Evolutionary conservation across 1,284 basidiomycete genomes (phyloP).

Genomic region (Malassezia furfur): DNA sequence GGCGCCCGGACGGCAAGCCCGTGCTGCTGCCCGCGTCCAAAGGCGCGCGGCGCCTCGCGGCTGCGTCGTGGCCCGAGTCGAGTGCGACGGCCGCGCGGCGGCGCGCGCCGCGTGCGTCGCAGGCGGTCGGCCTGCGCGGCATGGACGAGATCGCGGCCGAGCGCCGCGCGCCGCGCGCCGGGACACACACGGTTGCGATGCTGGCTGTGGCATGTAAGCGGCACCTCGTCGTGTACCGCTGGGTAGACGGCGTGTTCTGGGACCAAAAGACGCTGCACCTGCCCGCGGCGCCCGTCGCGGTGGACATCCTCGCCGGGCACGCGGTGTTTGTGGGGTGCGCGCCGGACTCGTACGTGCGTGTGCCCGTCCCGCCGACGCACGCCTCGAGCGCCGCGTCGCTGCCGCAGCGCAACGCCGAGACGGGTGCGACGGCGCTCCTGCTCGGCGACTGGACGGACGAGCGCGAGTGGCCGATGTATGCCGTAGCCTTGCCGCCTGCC

Average conservation of each 20-base stretch:
- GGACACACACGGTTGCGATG: slow-evolving; percentile 54
- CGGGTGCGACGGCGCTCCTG: neutral
- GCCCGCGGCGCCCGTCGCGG: slow-evolving; percentile 71
- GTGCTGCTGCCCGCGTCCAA: neutral
- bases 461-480: slow-evolving; percentile 8
- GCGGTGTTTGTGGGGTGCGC: slow-evolving; percentile 6
- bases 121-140: slow-evolving; percentile 13
- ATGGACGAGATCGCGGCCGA: slow-evolving; percentile 19
- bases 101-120: neutral
- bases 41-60: neutral
- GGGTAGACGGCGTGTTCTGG: slow-evolving; percentile 70
- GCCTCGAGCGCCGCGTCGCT: slow-evolving; percentile 9
- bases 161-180: slow-evolving; percentile 5
- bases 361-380: neutral
- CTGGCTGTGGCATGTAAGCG: slow-evolving; percentile 76
- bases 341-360: slow-evolving; percentile 4
- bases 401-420: slow-evolving; percentile 1
- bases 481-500: neutral
- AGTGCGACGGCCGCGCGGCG: neutral
- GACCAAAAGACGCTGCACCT: slow-evolving; percentile 65
- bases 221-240: slow-evolving; percentile 72
- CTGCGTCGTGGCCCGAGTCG: slow-evolving; percentile 10
- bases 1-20: neutral
- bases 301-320: slow-evolving; percentile 52
- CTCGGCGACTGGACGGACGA: slow-evolving; percentile 7